Evolutionary conservation across 2,329 filamentous ascomycete genomes (phyloP).

Genomic region (Macrophomina pseudophaseolina): DNA sequence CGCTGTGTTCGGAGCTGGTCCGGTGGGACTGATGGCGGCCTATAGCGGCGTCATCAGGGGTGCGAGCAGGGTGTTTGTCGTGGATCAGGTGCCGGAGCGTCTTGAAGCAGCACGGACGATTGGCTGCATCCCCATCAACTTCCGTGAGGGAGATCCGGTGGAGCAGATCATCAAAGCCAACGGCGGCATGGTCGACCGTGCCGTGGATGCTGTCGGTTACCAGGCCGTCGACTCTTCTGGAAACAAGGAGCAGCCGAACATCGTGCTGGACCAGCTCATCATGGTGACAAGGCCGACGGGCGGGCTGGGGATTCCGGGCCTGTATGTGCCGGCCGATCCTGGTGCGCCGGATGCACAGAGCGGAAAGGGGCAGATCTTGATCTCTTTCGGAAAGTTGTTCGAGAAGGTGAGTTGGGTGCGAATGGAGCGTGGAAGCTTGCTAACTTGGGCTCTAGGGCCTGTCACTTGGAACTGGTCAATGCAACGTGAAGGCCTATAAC

Average conservation of each 20-base stretch:
- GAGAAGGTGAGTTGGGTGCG: slow-evolving; percentile 59
- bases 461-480: slow-evolving; percentile 66
- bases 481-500: slow-evolving; percentile 72
- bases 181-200: slow-evolving; percentile 64
- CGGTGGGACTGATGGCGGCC: slow-evolving; percentile 70
- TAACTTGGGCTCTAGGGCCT: slow-evolving; percentile 53
- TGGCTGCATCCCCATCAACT: slow-evolving; percentile 65
- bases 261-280: slow-evolving; percentile 69
- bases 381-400: slow-evolving; percentile 71
- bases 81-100: slow-evolving; percentile 67
- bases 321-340: slow-evolving; percentile 62
- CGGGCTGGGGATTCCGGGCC: slow-evolving; percentile 65
- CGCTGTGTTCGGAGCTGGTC: slow-evolving; percentile 68
- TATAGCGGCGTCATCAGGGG: slow-evolving; percentile 67
- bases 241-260: slow-evolving; percentile 65
- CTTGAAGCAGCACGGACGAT: slow-evolving; percentile 66
- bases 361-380: slow-evolving; percentile 67
- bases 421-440: slow-evolving; percentile 14
- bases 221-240: slow-evolving; percentile 64
- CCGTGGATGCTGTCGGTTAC: slow-evolving; percentile 70
- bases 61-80: slow-evolving; percentile 65
- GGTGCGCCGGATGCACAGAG: slow-evolving; percentile 66
- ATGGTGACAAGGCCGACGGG: slow-evolving; percentile 65
- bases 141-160: slow-evolving; percentile 63
- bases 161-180: slow-evolving; percentile 65